Evolutionary conservation across 129 eudicot genomes (phyloP), one percentile per base, ranked within the genome.

Genomic region (Flaveria robusta): DNA sequence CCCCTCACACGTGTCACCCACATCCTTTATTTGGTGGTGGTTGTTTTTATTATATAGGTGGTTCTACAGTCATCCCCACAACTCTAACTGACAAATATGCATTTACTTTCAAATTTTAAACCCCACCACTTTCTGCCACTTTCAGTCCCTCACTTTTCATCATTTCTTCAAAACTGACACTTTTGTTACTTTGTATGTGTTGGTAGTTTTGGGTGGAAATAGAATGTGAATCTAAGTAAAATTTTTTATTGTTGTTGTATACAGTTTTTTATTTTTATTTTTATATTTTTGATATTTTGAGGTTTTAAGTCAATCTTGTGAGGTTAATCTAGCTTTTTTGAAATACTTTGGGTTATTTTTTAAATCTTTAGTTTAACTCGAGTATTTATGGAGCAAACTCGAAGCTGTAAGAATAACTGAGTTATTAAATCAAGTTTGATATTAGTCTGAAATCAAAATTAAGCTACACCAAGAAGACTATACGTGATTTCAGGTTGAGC

Each of bases 51-150:
- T 34, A 34, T 34, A 34, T 34, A 71, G 15, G 77, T 78, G 71
- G 66, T 79, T 71, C 82, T 2, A 79, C 83, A 72, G 83, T 72
- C 74, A 79, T 55, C 78, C 47, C 83, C 78, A 71, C 83, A 76
- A 71, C 58, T 72, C 66, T 71, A 71, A 71, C 83, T 79, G 83
- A 79, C 83, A 79, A 79, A 7, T 79, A 42, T 71, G 78, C 72
- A 64, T 70, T 27, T 70, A 6, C 51, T 71, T 63, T 79, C 78
- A 72, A 79, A 79, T 0, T 64, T 72, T 63, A 15, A 71, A 71
- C 78, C 66, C 80, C 81, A 52, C 54, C 43, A 77, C 45, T 67
- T 54, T 67, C 81, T 52, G 43, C 14, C 73, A 18, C 52, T 66
- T 76, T 41, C 59, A 15, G 68, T 66, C 78, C 77, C 24, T 71